Percentiles rank a stretch among this genome's conserved stretches.
Conservation (phyloP, 345 rosid species). For the Kandelia obovata region DNA sequence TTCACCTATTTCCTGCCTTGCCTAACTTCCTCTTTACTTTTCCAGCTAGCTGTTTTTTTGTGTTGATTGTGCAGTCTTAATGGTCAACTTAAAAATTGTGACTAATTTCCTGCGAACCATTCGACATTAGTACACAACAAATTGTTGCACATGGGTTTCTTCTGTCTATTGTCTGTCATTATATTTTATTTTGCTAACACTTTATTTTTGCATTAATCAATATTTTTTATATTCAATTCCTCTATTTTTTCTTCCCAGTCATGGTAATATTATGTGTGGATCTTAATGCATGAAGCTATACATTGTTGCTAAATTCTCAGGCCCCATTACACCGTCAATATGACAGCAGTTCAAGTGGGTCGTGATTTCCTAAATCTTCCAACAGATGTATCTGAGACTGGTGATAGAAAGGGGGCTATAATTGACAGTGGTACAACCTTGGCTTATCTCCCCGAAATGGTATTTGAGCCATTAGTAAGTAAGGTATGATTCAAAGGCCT, state of each 20-base stretch:
- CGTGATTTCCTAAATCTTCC: conserved; percentile 63
- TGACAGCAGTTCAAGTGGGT: conserved; percentile 97
- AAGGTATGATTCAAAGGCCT: conserved; percentile 41
- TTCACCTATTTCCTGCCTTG: too few relatives aligned
- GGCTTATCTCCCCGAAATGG: conserved; percentile 91
- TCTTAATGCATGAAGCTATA: conserved; percentile 15
- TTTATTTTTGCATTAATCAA: not conserved
- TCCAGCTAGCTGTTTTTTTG: too few relatives aligned
- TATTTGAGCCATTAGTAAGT: conserved; percentile 74
- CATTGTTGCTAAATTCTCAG: conserved; percentile 38
- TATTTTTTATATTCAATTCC: not conserved
- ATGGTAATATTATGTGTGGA: conserved; percentile 9
- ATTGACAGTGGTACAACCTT: conserved; percentile 98
- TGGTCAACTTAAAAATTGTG: too few relatives aligned
- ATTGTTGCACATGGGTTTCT: too few relatives aligned
- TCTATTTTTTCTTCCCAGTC: conserved; percentile 8
- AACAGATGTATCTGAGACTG: conserved; percentile 55
- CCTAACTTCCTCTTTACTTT: too few relatives aligned
- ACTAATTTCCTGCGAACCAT: too few relatives aligned
- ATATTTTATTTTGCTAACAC: not conserved
- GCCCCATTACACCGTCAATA: conserved; percentile 93
- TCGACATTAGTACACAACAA: too few relatives aligned
- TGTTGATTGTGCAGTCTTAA: too few relatives aligned
- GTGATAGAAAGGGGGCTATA: conserved; percentile 75
- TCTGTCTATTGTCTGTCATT: too few relatives aligned